Evolutionary conservation across 2,329 filamentous ascomycete genomes (phyloP).

Genomic region (Westerdykella sp.): DNA sequence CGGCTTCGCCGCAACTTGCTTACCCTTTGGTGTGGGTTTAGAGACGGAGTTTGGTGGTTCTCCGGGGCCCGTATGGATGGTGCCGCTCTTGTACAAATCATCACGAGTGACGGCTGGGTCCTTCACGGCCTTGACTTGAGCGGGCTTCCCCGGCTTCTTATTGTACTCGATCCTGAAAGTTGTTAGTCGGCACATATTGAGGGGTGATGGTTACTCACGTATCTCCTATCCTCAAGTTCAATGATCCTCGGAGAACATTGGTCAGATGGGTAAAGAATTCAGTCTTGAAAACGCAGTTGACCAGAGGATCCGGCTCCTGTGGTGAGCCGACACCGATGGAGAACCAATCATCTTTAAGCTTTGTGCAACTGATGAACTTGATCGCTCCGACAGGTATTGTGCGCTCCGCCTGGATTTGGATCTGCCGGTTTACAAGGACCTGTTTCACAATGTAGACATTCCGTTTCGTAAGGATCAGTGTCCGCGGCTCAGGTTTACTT

Average conservation of each 20-base stretch:
- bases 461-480: conserved; percentile 74
- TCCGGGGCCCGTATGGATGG: conserved; percentile 78
- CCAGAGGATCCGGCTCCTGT: conserved; percentile 85
- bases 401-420: conserved; percentile 74
- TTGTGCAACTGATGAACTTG: conserved; percentile 78
- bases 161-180: conserved; percentile 71
- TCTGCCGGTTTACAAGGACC: conserved; percentile 71
- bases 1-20: conserved; percentile 77
- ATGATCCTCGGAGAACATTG: conserved; percentile 68
- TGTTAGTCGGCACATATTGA: conserved; percentile 16
- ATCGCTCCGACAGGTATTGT: conserved; percentile 79
- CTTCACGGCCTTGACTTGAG: conserved; percentile 81
- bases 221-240: conserved; percentile 77
- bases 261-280: conserved; percentile 93
- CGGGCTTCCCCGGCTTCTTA: conserved; percentile 93
- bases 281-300: conserved; percentile 93
- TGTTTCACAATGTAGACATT: conserved; percentile 89
- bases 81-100: conserved; percentile 90
- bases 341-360: conserved; percentile 91
- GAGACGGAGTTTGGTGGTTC: conserved; percentile 79
- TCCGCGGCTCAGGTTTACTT: conserved; percentile 84
- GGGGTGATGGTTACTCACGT: conserved; percentile 40
- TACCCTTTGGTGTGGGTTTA: conserved; percentile 77
- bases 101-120: conserved; percentile 66
- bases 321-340: conserved; percentile 82